Conservation (phyloP, 2,329 filamentous ascomycete genomes). For the Curvularia sp. region DNA sequence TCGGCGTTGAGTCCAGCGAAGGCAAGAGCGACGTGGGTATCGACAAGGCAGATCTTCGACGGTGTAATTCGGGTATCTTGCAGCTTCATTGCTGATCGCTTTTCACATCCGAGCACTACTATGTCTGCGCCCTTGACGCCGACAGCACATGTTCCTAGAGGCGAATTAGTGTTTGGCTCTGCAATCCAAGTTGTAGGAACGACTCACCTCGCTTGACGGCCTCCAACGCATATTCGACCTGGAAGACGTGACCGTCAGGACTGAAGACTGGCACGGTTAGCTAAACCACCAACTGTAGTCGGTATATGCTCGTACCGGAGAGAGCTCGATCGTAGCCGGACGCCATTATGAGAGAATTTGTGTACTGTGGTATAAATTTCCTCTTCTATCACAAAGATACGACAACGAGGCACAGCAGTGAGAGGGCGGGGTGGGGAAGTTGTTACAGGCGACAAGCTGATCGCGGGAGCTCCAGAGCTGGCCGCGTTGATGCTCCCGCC, state of each 20-base stretch:
- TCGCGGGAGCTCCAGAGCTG: slow-evolving; percentile 47
- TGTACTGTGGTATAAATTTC: slow-evolving; percentile 1
- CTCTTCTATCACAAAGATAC: neutral
- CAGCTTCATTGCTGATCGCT: slow-evolving; percentile 98
- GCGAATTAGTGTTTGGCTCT: slow-evolving; percentile 23
- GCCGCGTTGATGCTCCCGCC: slow-evolving; percentile 50
- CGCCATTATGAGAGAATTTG: slow-evolving; percentile 66
- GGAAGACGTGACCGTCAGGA: slow-evolving; percentile 99
- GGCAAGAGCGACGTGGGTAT: slow-evolving; percentile 94
- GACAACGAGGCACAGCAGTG: slow-evolving; percentile 11
- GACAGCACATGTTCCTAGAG: slow-evolving; percentile 89
- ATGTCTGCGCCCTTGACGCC: slow-evolving; percentile 95
- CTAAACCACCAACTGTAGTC: slow-evolving; percentile 25
- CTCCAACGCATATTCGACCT: slow-evolving; percentile 99
- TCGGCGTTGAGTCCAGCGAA: slow-evolving; percentile 98
- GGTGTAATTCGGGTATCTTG: slow-evolving; percentile 99
- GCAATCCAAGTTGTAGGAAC: neutral
- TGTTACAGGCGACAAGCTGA: slow-evolving; percentile 30
- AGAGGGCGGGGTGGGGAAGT: slow-evolving; percentile 20
- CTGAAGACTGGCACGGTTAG: slow-evolving; percentile 76
- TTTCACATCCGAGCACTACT: slow-evolving; percentile 96
- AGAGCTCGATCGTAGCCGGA: slow-evolving; percentile 99
- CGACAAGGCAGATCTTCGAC: slow-evolving; percentile 96
- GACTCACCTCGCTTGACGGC: slow-evolving; percentile 93
- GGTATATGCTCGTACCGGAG: slow-evolving; percentile 73